Evolutionary conservation across 495 filamentous ascomycete species (phyloP), one percentile per base, ranked within the genome.

Genomic region (Tuber magnatum): DNA sequence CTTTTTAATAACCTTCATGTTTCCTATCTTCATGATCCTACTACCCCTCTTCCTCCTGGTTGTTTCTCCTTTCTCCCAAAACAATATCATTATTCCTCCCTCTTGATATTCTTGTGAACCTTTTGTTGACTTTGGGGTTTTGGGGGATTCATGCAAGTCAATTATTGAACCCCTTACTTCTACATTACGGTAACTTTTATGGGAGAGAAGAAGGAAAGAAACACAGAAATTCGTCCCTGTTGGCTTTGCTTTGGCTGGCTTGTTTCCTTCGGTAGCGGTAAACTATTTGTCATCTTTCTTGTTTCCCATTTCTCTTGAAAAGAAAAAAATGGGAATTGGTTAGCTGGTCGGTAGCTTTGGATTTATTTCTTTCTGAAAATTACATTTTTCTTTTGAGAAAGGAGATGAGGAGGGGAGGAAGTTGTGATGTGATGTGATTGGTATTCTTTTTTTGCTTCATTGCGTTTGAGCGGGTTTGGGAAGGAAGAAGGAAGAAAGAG

Each of bases 1-100:
- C 43, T 74, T 70, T 20, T 32, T 65, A 77, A 74, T 72, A 61
- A 44, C 39, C 48, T 56, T 75, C 46, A 74, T 68, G 72, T 68
- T 56, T 35, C 42, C n/a, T 42, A 39, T 40, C 41, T 3, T 48
- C 46, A 1, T 74, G 40, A 24, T 40, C 56, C 28, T 38, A n/a
- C 56, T 10, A 40, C 74, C 32, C 8, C 61, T 65, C 44, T 72
- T 43, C 22, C 48, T 74, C 68, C 74, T 75, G 38, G 43, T 42
- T 32, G 51, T 72, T 42, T 75, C 73, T 56, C 51, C 28, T 71
- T 71, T 77, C 41, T 43, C 32, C 28, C 32, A 61, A 61, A 61
- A 32, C n/a, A 61, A 28, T n/a, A 28, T 56, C 12, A 16, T 65
- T 65, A 65, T 65, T 20, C 28, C 56, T 65, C 14, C 56, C 28